Evolutionary conservation across 768 basidiomycete species (phyloP).

Genomic region (Suillus plorans): DNA sequence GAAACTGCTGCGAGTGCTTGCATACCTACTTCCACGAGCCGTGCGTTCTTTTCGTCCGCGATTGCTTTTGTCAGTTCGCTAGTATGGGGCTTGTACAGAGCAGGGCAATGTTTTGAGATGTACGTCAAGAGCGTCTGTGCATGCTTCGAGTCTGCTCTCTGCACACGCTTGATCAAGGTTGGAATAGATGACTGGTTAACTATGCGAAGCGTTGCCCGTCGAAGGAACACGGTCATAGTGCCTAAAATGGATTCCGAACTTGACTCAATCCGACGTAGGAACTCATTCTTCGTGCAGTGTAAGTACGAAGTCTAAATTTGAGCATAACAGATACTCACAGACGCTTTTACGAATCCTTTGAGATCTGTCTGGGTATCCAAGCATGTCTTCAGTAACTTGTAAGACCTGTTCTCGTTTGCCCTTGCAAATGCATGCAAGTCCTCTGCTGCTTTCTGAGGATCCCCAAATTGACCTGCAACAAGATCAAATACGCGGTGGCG

Average conservation of each 20-base stretch:
- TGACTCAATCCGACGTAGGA: slow-evolving; percentile 73
- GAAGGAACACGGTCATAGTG: slow-evolving; percentile 73
- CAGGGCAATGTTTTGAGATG: slow-evolving; percentile 75
- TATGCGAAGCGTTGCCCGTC: slow-evolving; percentile 67
- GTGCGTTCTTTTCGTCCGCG: slow-evolving; percentile 56
- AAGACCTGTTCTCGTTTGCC: slow-evolving; percentile 81
- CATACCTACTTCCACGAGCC: slow-evolving; percentile 63
- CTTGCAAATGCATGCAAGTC: slow-evolving; percentile 85
- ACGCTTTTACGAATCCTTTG: slow-evolving; percentile 74
- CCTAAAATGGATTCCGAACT: slow-evolving; percentile 54
- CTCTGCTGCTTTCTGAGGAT: slow-evolving; percentile 71
- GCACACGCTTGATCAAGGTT: slow-evolving; percentile 69
- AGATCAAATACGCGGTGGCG: not conserved
- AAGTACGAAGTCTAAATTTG: not conserved
- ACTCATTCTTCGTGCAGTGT: slow-evolving; percentile 59
- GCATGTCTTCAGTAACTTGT: slow-evolving; percentile 79
- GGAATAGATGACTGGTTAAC: slow-evolving; percentile 87
- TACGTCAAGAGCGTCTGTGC: slow-evolving; percentile 54
- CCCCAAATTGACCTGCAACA: slow-evolving; percentile 52
- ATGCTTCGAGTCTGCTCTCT: slow-evolving; percentile 42
- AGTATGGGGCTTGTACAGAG: slow-evolving; percentile 70
- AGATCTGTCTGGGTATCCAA: slow-evolving; percentile 85
- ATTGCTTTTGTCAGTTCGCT: slow-evolving; percentile 75
- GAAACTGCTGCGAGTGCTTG: slow-evolving; percentile 75
- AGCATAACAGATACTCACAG: slow-evolving; percentile 38